Base-by-base conservation (phyloP, 805 yeast species). In the Priceomyces melissophilus region DNA sequence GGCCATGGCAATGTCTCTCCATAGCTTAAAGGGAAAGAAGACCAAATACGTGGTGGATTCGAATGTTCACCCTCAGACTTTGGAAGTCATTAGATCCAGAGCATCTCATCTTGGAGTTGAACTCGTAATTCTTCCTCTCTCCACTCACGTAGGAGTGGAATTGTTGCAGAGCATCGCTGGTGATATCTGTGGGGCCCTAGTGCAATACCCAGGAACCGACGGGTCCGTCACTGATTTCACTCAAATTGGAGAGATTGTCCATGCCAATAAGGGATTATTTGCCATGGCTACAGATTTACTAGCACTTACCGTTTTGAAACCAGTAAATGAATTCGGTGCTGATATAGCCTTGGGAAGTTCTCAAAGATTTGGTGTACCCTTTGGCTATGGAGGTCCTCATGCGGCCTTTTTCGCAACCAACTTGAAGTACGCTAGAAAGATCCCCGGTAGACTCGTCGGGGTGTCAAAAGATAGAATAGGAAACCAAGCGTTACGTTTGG, bases 361-460 rank as follows among this genome's bases (percentile, higher is more conserved):
- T 3, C 99, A 93, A 73, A 76, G 99, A 63, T 88, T 93, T 54
- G 99, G 99, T 56, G 97, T 93, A 30, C 98, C 99, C 41, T 78
- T 91, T 71, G 99, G 98, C 5, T 93, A 81, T 60, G 99, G 99
- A 57, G 99, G 99, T 14, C 99, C 99, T 3, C 99, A 93, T 63
- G 98, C 99, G 35, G 99, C 96, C 0, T 93, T 87, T 67, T 90
- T 93, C 54, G 87, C 98, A 7, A 95, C 91, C 31, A 75, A 79
- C n/a, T 79, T 81, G 44, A 75, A 80, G 41, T 74, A 84, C 52
- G 87, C 87, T 58, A 80, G 99, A 60, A 93, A 90, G 65, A 88
- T 93, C 62, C 99, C 99, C 2, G 99, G 99, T 33, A 79, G 99
- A 69, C 78, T 93, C 41, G 90, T 93, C 41, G 99, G 99, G 58